Evolutionary conservation across 1,139 yeast species (phyloP).

Genomic region (Candida anutae): DNA sequence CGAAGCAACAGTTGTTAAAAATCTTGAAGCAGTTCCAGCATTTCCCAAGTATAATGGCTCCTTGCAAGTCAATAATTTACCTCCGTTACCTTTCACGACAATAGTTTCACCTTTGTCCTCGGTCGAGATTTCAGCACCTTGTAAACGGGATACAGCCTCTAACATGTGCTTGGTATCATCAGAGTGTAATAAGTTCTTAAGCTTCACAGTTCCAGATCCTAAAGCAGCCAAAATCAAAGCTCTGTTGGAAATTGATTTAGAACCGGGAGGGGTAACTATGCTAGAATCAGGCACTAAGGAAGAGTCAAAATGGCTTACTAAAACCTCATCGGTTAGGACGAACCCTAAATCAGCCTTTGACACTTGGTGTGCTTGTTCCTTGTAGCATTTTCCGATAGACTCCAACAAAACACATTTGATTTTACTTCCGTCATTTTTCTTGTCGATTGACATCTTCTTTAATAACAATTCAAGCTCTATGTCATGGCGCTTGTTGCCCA

Average conservation of each 20-base stretch:
- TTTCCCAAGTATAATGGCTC: conserved; percentile 81
- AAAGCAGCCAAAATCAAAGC: conserved; percentile 90
- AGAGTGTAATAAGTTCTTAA: conserved; percentile 81
- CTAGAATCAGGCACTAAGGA: conserved; percentile 34
- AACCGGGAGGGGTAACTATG: conserved; percentile 83
- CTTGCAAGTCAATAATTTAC: conserved; percentile 52
- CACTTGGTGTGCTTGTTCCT: conserved; percentile 79
- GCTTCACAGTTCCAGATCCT: conserved; percentile 75
- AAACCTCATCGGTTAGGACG: conserved; percentile 75
- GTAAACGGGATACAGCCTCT: conserved; percentile 68
- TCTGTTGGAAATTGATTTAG: conserved; percentile 92
- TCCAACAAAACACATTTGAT: conserved; percentile 82
- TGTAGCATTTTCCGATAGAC: conserved; percentile 82
- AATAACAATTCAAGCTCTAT: conserved; percentile 69
- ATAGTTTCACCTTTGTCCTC: conserved; percentile 88
- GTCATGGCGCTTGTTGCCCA: conserved; percentile 49
- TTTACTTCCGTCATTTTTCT: conserved; percentile 88
- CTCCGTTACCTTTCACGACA: conserved; percentile 84
- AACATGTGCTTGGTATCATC: conserved; percentile 97
- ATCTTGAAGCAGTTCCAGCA: conserved; percentile 97
- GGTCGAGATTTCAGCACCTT: conserved; percentile 74
- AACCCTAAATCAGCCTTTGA: conserved; percentile 74
- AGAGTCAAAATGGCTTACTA: conserved; percentile 49
- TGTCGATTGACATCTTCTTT: conserved; percentile 88
- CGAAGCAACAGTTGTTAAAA: conserved; percentile 85